A percentile compares a stretch with the other conserved stretches of the same genome.
phyloP scores from a whole-genome alignment of 768 basidiomycete genomes.

The Baorangia bicolor region DNA sequence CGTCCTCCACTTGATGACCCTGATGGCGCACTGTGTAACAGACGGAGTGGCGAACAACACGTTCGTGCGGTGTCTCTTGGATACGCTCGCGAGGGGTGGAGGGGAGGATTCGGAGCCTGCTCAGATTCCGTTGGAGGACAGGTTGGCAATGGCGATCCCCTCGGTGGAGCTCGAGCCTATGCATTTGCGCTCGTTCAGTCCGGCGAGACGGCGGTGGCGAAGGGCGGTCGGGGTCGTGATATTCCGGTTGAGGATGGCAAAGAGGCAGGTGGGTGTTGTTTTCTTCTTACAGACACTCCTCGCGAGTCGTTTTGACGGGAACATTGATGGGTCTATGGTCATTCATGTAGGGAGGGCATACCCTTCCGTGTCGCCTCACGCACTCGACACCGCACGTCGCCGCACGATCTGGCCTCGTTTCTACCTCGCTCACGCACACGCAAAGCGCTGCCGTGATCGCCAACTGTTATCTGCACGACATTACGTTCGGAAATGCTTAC shows the following conservation, averaged over 20 bases:
- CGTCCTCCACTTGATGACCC: constrained; percentile 42
- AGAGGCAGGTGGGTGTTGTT: constrained; percentile 34
- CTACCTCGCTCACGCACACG: constrained; percentile 27
- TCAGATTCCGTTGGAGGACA: constrained; percentile 33
- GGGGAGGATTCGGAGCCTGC: not conserved
- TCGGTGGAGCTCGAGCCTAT: constrained; percentile 39
- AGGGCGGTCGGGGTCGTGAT: constrained; percentile 42
- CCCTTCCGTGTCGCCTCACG: constrained; percentile 46
- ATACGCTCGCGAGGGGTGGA: constrained; percentile 32
- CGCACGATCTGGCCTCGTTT: constrained; percentile 33
- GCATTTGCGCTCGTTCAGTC: constrained; percentile 26
- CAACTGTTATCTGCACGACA: constrained; percentile 39
- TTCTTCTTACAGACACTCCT: not conserved
- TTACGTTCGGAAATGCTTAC: constrained; percentile 54
- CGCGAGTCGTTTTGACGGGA: not conserved
- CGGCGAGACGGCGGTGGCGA: constrained; percentile 45
- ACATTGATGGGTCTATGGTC: not conserved
- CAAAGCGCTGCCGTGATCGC: constrained; percentile 33
- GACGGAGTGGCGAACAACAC: constrained; percentile 47
- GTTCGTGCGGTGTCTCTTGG: constrained; percentile 45
- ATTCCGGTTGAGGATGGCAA: constrained; percentile 31
- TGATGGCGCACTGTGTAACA: constrained; percentile 48
- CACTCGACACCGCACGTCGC: constrained; percentile 35
- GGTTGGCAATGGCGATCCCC: constrained; percentile 42
- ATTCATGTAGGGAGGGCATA: constrained; percentile 52